Evolutionary conservation across 1,284 basidiomycete species (phyloP), one percentile per base, ranked within the genome.

Genomic region (Trametes hirsuta): DNA sequence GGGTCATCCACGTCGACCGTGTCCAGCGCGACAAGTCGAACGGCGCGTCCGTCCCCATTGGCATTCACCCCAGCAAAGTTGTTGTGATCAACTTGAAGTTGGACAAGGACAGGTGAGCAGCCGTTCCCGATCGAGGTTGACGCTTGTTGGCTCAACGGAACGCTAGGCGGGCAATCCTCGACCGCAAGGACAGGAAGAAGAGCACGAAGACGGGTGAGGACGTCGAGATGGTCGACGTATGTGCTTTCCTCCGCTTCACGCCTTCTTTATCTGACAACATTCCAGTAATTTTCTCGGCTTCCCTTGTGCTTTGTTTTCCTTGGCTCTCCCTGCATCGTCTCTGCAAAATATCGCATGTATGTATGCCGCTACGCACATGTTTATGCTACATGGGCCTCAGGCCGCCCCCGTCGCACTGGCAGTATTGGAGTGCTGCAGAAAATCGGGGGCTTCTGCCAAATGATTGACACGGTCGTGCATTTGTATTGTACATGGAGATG

Each of bases 11-110:
- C 82, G 93, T 99, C 74, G 97, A 99, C 80, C 94, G 96, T 76
- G 95, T 99, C 64, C 90, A 93, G 73, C 89, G 96, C 68, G 97
- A 99, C 84, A 99, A 99, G 84, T 94, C 94, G 69, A 98, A 97
- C 77, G 97, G 97, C 69, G 91, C 95, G 65, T 91, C 95, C 61
- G 88, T 91, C 61, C 91, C 93, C 72, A 95, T 98, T 72, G 95
- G 95, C 70, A 89, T 99, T 72, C 91, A 97, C 85, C 96, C 97
- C 65, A 95, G 92, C 81, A 99, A 98, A 78, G 95, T 98, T 61
- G 94, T 98, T 70, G 95, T 99, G 76, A 90, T 89, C 69, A 90
- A 81, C 72, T 86, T 97, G 79, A 97, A 97, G 79, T 80, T 94
- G 63, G 92, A 95, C 80, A 93, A 93, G 77, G 91, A 93, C 76